Evolutionary conservation across 192 early-diverging fungal species (phyloP), one percentile per base, ranked within the genome.

Genomic region (Coemansia sp.): DNA sequence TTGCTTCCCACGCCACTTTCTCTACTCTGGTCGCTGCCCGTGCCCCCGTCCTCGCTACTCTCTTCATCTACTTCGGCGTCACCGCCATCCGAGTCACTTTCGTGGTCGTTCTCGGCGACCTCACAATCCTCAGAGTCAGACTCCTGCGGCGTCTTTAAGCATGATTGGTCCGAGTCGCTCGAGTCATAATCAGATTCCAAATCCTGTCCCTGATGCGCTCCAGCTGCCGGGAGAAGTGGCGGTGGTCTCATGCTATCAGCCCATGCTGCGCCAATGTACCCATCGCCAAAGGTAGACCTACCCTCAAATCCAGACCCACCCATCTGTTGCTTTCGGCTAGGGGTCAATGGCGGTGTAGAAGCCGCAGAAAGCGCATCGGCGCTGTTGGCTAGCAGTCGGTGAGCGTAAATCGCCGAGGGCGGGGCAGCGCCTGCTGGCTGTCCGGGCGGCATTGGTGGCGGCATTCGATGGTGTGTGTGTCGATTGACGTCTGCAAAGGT

Each of bases 61-160:
- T 20, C 75, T 18, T 67, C 63, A n/a, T 60, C 65, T 49, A 29
- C 58, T 31, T 72, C 70, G 10, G 27, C 63, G 3, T 64, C 29
- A 1, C 40, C 62, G 18, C 39, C 66, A 33, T 72, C 61, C 20
- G 57, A 29, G 20, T 47, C 65, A 33, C 65, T 66, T 12, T 58
- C 64, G n/a, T 34, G 64, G 43, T 38, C 55, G 18, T 72, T 64
- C 31, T 65, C 71, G 3, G 27, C 71, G 15, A 65, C 71, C 34
- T 63, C 73, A 15, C 31, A 43, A 10, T 53, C 71, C 47, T 67
- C 76, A 15, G 76, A 69, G 11, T 66, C 72, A 9, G 68, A 71
- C 53, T 79, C 81, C 16, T 70, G 71, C 13, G 81, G 81, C 22
- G 81, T 84, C 49, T 63, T 69, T 36, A 84, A 44, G 33, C 66